Evolutionary conservation across 164 flowering plant genomes (phyloP).

Genomic region (Nymphaea colorata): DNA sequence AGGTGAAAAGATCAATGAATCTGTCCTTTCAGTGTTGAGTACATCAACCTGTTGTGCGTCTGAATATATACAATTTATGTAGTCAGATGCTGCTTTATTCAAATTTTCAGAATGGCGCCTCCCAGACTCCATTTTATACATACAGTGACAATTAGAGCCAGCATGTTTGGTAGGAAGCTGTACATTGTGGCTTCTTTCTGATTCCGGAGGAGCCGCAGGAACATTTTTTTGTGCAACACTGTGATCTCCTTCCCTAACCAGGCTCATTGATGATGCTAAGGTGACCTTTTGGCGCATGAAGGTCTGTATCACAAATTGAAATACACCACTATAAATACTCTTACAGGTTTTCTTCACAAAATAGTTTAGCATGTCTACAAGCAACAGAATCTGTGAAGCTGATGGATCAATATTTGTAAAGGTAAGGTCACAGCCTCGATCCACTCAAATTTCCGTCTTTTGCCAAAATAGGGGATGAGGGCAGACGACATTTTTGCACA

Average conservation of each 20-base stretch:
- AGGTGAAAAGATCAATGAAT: slow-evolving; percentile 4
- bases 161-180: slow-evolving; percentile 8
- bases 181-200: slow-evolving; percentile 9
- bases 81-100: slow-evolving; percentile 15
- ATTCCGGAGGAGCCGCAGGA: slow-evolving; percentile 7
- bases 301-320: slow-evolving; percentile 31
- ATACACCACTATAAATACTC: neutral
- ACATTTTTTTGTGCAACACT: slow-evolving; percentile 16
- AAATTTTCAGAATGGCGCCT: slow-evolving; percentile 8
- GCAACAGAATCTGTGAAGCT: no score
- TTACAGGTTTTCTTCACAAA: no score
- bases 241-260: slow-evolving; percentile 16
- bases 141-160: slow-evolving; percentile 5
- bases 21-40: slow-evolving; percentile 6
- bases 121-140: slow-evolving; percentile 6
- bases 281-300: slow-evolving; percentile 81
- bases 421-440: no score
- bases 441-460: no score
- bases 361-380: no score
- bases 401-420: no score
- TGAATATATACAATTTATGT: slow-evolving; percentile 11
- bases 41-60: slow-evolving; percentile 6
- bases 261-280: slow-evolving; percentile 33
- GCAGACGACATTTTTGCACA: no score
- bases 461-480: no score